Conservation (phyloP, 371 early-diverging fungal species). For the Batrachochytrium dendrobatidis region DNA sequence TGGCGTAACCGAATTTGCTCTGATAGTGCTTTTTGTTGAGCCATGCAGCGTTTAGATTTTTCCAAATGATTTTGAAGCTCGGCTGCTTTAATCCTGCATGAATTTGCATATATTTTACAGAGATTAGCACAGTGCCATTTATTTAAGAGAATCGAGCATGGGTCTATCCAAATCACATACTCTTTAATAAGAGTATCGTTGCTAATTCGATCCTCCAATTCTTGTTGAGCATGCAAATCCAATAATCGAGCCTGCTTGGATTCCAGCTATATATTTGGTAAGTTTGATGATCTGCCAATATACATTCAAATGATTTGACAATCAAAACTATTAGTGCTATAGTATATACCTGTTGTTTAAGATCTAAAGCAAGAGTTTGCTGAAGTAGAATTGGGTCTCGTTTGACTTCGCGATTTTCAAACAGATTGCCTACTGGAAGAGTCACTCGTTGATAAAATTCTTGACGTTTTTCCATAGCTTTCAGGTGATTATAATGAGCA, state of each 20-base stretch:
- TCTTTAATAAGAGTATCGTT: constrained; percentile 9
- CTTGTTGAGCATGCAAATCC: background rate
- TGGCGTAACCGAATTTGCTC: constrained; percentile 26
- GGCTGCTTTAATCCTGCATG: constrained; percentile 21
- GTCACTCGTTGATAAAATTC: background rate
- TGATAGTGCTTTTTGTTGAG: constrained; percentile 24
- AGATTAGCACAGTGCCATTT: no score
- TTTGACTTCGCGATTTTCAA: constrained; percentile 26
- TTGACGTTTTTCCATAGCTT: constrained; percentile 17
- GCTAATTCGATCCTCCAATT: constrained; percentile 5
- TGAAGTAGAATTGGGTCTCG: constrained; percentile 16
- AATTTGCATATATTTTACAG: background rate
- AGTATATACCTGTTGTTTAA: constrained; percentile 29
- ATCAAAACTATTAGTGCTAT: constrained; percentile 7
- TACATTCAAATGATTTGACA: constrained; percentile 1
- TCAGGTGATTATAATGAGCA: constrained; percentile 28
- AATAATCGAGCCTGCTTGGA: background rate
- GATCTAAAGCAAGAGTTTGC: constrained; percentile 12
- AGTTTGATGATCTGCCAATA: background rate
- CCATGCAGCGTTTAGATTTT: constrained; percentile 20
- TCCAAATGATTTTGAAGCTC: constrained; percentile 30
- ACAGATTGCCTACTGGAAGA: constrained; percentile 30
- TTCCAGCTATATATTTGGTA: background rate
- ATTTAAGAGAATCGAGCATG: background rate
- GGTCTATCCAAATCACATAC: background rate